Conservation (phyloP, 352 stramenopile species). For the Phytophthora ohioensis region DNA sequence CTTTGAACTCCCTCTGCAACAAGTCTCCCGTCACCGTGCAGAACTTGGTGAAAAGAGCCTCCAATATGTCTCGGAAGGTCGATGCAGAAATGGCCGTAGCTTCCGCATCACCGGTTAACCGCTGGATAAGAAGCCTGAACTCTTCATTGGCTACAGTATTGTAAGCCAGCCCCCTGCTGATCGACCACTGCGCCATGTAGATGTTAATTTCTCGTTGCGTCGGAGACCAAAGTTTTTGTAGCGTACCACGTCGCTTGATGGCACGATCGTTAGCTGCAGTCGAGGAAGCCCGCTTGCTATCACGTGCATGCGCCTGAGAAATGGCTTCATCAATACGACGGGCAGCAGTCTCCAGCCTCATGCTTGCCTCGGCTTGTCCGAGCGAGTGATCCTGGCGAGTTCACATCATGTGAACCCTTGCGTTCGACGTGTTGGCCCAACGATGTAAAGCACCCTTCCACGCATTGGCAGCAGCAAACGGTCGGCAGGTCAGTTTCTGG, state of each 20-base stretch:
- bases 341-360: background rate
- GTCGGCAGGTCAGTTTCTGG: background rate
- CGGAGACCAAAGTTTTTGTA: background rate
- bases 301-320: background rate
- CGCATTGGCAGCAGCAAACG: background rate
- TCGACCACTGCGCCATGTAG: background rate
- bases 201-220: background rate
- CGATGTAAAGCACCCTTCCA: background rate
- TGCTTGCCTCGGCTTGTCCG: background rate
- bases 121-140: constrained; percentile 7
- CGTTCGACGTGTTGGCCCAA: no score
- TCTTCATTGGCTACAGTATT: background rate
- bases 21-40: background rate
- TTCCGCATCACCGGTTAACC: constrained; percentile 1
- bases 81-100: background rate
- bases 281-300: background rate
- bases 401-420: no score
- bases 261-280: background rate
- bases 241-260: background rate
- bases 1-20: constrained; percentile 4
- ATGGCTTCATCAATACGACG: background rate
- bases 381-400: background rate
- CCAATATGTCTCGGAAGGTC: constrained; percentile 13
- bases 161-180: background rate
- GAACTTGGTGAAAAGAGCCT: background rate